A percentile compares a stretch with the other conserved stretches of the same genome.
Conservation (phyloP, 2,329 filamentous ascomycete genomes). For the Colletotrichum sp. region DNA sequence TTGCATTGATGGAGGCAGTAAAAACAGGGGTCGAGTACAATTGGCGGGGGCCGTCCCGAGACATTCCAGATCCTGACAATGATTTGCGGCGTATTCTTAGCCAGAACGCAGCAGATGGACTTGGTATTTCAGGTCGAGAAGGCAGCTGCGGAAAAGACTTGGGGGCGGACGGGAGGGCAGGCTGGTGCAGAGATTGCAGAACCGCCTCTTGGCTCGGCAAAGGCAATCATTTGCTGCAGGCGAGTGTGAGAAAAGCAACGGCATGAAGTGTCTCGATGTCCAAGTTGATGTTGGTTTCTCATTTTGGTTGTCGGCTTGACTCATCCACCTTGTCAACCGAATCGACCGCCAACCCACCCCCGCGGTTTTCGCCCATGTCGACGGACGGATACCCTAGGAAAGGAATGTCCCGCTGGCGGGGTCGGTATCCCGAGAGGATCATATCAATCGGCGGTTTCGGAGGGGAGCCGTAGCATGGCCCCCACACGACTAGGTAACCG, state of each 20-base stretch:
- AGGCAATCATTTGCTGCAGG: background rate
- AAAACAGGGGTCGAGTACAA: background rate
- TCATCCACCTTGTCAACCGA: background rate
- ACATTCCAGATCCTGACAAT: background rate
- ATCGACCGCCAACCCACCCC: background rate
- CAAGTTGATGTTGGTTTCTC: constrained; percentile 8
- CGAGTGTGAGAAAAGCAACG: background rate
- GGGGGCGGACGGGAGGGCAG: background rate
- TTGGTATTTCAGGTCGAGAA: background rate
- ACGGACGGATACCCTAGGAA: background rate
- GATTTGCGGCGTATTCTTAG: background rate
- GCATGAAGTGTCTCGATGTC: background rate
- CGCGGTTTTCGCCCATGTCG: constrained; percentile 2
- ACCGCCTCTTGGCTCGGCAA: constrained; percentile 7
- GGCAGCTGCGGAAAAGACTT: background rate
- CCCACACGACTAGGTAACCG: background rate
- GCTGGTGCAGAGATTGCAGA: background rate
- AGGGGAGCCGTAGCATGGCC: background rate
- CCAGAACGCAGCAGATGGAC: background rate
- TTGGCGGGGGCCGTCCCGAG: background rate
- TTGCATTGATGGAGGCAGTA: background rate
- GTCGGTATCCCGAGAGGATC: background rate
- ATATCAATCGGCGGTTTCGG: constrained; percentile 5
- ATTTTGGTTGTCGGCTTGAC: background rate
- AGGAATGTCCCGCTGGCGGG: constrained; percentile 2